Evolutionary conservation across 768 basidiomycete genomes (phyloP), one percentile per base, ranked within the genome.

Genomic region (Hysterangium stoloniferum): DNA sequence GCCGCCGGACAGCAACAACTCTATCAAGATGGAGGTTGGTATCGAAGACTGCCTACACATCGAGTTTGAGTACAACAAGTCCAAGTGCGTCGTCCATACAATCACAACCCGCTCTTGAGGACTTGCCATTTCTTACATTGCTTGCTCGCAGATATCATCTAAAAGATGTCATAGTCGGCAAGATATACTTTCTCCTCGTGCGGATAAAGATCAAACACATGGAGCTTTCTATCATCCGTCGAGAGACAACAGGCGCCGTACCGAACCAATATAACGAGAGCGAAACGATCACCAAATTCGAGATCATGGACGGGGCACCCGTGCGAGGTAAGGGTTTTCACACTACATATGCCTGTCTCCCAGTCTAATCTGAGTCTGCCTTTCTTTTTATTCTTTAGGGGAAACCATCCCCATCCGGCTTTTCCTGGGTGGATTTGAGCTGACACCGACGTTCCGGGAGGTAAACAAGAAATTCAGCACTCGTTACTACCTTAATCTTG

Each of bases 231-330:
- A 97, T 97, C 63, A 98, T 99, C 58, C 84, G 95, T 33, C 79
- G 94, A 19, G 96, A 98, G 67, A 99, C 96, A 19, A 98, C 95
- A 0, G 95, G 95, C 11, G 78, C 93, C 12, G 90, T 90, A 2
- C 96, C 96, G n/a, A 99, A 98, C 61, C 93, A 94, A 68, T 98
- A 99, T 66, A 99, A 97, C 64, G 95, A 99, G 66, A 91, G 87
- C 60, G 94, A 98, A 64, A 98, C 94, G 6, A 97, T 99, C 60
- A 98, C 96, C 7, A 98, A 98, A 68, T 98, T 97, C 62, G 96
- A 98, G 68, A 96, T 97, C 58, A 96, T 96, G 94, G 94, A 98
- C 64, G 93, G 94, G 2, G 91, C 94, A 6, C 95, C 95, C 1
- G 92, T 97, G n/a, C 77, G 92, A 71, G 91, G 90, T 86, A 55